Base-by-base conservation (phyloP, 768 basidiomycete genomes). In the Brasilioporus rufonigricans region DNA sequence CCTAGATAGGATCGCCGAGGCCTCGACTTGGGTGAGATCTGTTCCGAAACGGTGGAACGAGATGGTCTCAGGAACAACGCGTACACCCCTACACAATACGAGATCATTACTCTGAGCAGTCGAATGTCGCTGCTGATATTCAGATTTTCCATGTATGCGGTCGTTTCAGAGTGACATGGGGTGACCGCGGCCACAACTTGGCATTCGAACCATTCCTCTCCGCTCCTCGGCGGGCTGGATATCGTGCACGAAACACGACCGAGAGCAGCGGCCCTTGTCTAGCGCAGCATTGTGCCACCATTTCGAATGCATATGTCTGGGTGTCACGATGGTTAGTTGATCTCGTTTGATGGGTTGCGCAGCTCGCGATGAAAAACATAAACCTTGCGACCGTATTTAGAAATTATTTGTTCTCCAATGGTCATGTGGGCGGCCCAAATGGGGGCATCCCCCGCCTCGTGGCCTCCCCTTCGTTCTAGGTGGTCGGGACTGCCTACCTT, bases 201-300 rank as follows among this genome's bases (percentile, higher is more conserved):
- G 35, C 40, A 23, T 53, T 43, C 40, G n/a, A 48, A 48, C 26
- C 44, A 21, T 47, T 43, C 36, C 46, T 50, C 24, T 54, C 52
- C 31, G 46, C 49, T 65, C 59, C 61, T 58, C 44, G 54, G 51
- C 52, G 47, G 53, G 63, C 59, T 61, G 65, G 52, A 57, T 41
- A 60, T 59, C 63, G 40, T 41, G 56, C 61, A 58, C 45, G 47
- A 56, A 61, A 63, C 66, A 65, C 48, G 60, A 52, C 51, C 33
- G 53, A 55, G 49, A 54, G 33, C 26, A 51, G 50, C 19, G 48
- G 46, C 43, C 39, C 45, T 33, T 52, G 61, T 45, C 39, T 35
- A 44, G 52, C 26, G 32, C 56, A 45, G 46, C 26, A 24, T 18
- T 48, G 23, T 53, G 32, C 36, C 50, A 29, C 54, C 52, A 51